Evolutionary conservation across 208 protist genomes (phyloP).

Genomic region (Trypanosoma boissoni): DNA sequence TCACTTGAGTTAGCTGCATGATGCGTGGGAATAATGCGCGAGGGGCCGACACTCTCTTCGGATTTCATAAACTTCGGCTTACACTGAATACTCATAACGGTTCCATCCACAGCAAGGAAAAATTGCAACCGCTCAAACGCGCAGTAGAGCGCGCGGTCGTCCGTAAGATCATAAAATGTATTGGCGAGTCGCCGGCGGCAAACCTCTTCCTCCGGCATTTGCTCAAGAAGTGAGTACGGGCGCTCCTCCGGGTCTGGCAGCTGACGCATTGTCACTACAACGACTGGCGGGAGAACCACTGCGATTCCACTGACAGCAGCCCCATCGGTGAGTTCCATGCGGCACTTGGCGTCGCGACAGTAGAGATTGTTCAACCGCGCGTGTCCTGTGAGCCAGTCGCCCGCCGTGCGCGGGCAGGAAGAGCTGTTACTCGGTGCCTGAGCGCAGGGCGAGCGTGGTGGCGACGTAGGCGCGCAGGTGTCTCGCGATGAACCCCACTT

Average conservation of each 20-base stretch:
- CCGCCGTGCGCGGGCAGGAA: no score
- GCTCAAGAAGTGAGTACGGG: constrained; percentile 58
- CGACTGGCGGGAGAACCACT: constrained; percentile 49
- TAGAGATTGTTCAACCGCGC: constrained; percentile 25
- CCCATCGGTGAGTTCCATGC: constrained; percentile 58
- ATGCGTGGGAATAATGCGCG: no score
- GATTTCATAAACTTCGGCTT: constrained; percentile 24
- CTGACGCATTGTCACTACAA: constrained; percentile 67
- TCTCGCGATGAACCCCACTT: not conserved
- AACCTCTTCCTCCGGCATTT: constrained; percentile 62
- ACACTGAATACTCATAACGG: constrained; percentile 63
- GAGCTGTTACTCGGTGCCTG: no score
- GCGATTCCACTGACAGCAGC: constrained; percentile 69
- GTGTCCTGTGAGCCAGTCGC: constrained; percentile 7
- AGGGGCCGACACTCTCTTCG: no score
- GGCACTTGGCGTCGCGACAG: constrained; percentile 42
- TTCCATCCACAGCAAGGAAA: constrained; percentile 77
- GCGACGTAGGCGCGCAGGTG: not conserved
- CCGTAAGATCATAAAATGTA: constrained; percentile 65
- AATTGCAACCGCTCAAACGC: constrained; percentile 67
- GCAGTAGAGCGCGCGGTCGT: constrained; percentile 79
- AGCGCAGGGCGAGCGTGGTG: no score
- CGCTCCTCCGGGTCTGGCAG: constrained; percentile 44
- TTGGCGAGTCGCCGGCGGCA: constrained; percentile 67
- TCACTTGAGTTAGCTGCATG: no score